These are phyloP conservation scores for Xylaria sp. DNA, from an alignment of 2,329 filamentous ascomycete species.

Conservation along the genomic window DNA sequence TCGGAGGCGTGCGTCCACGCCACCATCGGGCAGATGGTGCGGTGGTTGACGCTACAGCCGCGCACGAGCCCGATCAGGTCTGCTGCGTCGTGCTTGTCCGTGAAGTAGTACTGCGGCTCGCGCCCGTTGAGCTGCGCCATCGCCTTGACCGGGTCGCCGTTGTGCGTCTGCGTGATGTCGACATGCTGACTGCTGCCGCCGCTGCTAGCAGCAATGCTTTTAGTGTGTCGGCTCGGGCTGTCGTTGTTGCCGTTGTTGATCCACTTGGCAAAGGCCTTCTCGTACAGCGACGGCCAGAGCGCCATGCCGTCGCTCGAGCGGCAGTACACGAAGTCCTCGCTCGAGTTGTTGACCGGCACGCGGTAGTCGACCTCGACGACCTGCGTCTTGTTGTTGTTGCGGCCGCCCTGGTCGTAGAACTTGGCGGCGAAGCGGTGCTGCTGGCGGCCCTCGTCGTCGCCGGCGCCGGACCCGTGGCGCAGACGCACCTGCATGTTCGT, in stretches of 20 bases:
- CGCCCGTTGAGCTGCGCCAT: conserved; percentile 58
- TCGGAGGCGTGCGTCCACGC: conserved; percentile 56
- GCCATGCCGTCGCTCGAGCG: conserved; percentile 55
- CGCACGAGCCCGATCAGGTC: conserved; percentile 56
- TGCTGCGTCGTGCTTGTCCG: conserved; percentile 48
- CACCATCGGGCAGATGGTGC: conserved; percentile 57
- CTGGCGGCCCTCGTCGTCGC: conserved; percentile 40
- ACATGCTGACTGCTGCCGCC: conserved; percentile 48
- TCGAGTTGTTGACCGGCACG: conserved; percentile 58
- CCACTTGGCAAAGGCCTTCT: conserved; percentile 62
- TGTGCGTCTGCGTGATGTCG: conserved; percentile 55
- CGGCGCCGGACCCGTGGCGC: conserved; percentile 13
- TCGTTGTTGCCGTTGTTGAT: conserved; percentile 45
- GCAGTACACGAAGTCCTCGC: conserved; percentile 56
- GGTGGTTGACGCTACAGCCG: conserved; percentile 54
- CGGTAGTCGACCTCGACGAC: conserved; percentile 57
- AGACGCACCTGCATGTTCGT: conserved; percentile 36
- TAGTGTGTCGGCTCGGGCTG: not conserved
- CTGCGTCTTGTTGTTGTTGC: conserved; percentile 54
- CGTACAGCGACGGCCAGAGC: conserved; percentile 59
- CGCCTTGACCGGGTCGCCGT: conserved; percentile 58
- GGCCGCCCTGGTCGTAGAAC: conserved; percentile 59
- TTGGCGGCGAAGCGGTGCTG: conserved; percentile 48
- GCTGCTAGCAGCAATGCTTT: not conserved
- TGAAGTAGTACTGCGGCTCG: conserved; percentile 53